phyloP scores from a whole-genome alignment of 2,329 filamentous ascomycete species.

The Pezicula carpinea region DNA sequence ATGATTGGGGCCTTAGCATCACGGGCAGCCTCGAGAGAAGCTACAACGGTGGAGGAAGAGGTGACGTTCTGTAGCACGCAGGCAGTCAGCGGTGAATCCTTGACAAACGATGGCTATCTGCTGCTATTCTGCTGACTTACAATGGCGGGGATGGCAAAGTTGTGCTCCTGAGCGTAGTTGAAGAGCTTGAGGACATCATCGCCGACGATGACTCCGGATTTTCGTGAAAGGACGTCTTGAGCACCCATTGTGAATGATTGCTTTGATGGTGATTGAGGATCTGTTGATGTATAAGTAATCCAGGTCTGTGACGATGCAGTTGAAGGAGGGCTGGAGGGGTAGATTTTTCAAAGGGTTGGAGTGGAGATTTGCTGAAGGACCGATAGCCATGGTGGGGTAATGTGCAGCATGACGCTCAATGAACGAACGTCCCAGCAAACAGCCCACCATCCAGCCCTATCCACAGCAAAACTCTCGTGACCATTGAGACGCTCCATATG shows the following conservation, averaged over 20 bases:
- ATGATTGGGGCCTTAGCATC: conserved; percentile 89
- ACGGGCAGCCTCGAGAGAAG: conserved; percentile 88
- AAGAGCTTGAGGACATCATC: conserved; percentile 71
- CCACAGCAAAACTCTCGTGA: too few species aligned
- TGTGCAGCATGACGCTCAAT: neutral
- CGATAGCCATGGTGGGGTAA: conserved; percentile 12
- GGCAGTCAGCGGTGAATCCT: conserved; percentile 1
- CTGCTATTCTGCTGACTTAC: conserved; percentile 33
- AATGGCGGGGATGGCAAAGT: conserved; percentile 84
- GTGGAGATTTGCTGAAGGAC: conserved; percentile 11
- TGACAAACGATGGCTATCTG: neutral
- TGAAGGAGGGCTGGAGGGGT: neutral
- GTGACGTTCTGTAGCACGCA: conserved; percentile 68
- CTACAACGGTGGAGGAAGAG: conserved; percentile 81
- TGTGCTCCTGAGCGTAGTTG: conserved; percentile 81
- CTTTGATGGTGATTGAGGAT: conserved; percentile 7
- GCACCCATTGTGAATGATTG: conserved; percentile 35
- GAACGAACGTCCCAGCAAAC: neutral
- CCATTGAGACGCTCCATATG: too few species aligned
- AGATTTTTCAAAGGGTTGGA: conserved; percentile 4
- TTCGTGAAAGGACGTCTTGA: conserved; percentile 54
- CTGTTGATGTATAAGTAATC: conserved; percentile 3
- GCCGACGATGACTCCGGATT: conserved; percentile 62
- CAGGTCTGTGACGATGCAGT: conserved; percentile 10
- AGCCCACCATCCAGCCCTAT: neutral